A percentile compares a stretch with the other conserved stretches of the same genome.
phyloP scores from a whole-genome alignment of 495 filamentous ascomycete genomes.

The Neohortaea acidophila region DNA sequence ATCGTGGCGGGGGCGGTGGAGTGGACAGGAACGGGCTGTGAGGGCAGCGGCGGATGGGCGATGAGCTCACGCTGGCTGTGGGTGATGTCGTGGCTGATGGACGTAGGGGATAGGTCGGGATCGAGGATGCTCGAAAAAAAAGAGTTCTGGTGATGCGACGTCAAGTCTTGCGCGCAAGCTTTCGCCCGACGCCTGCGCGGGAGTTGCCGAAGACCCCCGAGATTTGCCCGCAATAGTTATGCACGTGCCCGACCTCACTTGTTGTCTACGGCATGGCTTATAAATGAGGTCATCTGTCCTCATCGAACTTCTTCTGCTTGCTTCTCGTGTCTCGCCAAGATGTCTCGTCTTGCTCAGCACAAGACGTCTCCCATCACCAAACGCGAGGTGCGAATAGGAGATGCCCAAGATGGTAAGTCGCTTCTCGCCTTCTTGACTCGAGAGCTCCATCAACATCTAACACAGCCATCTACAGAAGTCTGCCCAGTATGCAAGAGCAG shows the following conservation, averaged over 20 bases:
- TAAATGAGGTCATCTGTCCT: not conserved
- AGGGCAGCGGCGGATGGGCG: no score
- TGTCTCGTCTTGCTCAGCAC: constrained; percentile 11
- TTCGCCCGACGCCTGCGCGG: not conserved
- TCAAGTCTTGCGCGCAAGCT: no score
- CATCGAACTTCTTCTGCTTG: no score
- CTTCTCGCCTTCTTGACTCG: not conserved
- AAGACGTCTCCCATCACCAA: constrained; percentile 4
- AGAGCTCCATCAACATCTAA: constrained; percentile 7
- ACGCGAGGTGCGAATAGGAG: constrained; percentile 1
- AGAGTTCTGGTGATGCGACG: no score
- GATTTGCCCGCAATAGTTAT: not conserved
- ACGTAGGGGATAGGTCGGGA: no score
- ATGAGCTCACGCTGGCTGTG: no score
- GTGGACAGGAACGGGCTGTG: no score
- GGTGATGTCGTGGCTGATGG: no score
- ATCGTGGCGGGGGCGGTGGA: constrained; percentile 4
- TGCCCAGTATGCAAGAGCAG: constrained; percentile 95
- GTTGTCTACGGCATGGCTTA: no score
- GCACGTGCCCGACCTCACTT: not conserved
- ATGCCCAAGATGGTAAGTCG: constrained; percentile 12
- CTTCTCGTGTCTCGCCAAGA: no score
- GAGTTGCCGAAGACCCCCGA: not conserved
- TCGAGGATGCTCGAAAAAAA: no score
- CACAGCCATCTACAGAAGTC: constrained; percentile 42